Evolutionary conservation across 805 yeast species (phyloP), one percentile per base, ranked within the genome.

Genomic region (Sungouiella blattae): DNA sequence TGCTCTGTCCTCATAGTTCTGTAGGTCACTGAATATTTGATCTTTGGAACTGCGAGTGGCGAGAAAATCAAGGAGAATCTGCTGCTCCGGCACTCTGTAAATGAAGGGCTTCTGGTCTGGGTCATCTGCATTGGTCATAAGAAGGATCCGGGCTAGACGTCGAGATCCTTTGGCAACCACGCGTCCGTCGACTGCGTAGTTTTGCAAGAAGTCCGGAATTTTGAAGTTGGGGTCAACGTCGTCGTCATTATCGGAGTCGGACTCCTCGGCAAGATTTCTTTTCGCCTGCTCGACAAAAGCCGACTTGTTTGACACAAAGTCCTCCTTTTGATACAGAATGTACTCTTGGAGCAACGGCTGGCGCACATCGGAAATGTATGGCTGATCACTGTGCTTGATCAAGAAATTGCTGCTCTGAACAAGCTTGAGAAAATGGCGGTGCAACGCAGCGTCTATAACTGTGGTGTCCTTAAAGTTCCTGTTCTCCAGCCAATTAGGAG

Each of bases 21-120:
- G 30, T 11, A 62, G 43, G 17, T 47, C 45, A 7, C 50, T 46
- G 8, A 62, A 28, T 14, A 58, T 48, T 21, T 25, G 40, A 28
- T 39, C 33, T 24, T 47, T 43, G 42, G 23, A 20, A 48, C 40
- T 52, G 4, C 77, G 74, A 18, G 72, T 76, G 14, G 73, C 73
- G 22, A 82, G 55, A 50, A 87, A 87, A 55, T 86, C 91, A 21
- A 85, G 58, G 27, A 83, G 58, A 5, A 87, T 69, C 49, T 83
- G 80, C 28, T 71, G 70, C 43, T 83, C 93, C 1, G 87, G 84
- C 4, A 87, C 55, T 37, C 82, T 63, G 57, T 79, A 82, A 1
- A 85, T 68, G 23, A 75, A 69, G 23, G 76, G 69, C 22, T 63
- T 59, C 52, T 28, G 39, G 34, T 41, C 53, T 32, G 20, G 53